These are phyloP conservation scores for Dunaliella primolecta DNA, from an alignment of 139 green algal genomes.

Conservation along the genomic window DNA sequence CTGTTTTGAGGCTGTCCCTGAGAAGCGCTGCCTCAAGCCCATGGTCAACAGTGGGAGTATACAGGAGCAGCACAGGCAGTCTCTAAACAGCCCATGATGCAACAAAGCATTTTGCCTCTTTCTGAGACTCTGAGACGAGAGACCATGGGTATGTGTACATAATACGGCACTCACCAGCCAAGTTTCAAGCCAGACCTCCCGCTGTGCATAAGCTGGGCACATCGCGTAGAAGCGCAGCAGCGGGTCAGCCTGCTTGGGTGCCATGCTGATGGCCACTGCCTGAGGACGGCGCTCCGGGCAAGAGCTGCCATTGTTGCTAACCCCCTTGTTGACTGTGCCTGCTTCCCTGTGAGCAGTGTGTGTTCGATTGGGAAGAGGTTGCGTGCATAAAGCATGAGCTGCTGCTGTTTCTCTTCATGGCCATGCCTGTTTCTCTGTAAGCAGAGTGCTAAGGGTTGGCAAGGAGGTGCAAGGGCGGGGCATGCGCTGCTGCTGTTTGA, in stretches of 20 bases:
- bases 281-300: conserved; percentile 10
- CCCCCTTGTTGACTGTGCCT: not conserved
- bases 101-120: not conserved
- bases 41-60: too few species aligned
- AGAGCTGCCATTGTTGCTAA: too few species aligned
- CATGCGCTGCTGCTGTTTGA: too few species aligned
- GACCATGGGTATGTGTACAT: too few species aligned
- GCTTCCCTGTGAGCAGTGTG: not conserved
- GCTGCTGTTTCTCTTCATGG: too few species aligned
- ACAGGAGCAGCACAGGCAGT: not conserved
- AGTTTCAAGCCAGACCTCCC: conserved; percentile 31
- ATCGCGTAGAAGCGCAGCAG: conserved; percentile 56
- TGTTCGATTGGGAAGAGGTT: not conserved
- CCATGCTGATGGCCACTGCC: conserved; percentile 51
- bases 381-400: not conserved
- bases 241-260: conserved; percentile 44
- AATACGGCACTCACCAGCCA: conserved; percentile 62
- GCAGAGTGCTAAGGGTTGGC: too few species aligned
- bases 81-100: not conserved
- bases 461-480: too few species aligned
- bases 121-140: too few species aligned
- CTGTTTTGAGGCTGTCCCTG: too few species aligned
- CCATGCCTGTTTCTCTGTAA: too few species aligned
- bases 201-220: conserved; percentile 43
- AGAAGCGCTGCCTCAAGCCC: too few species aligned